phyloP scores from a whole-genome alignment of 352 stramenopile species.

The Peronospora tabacina region DNA sequence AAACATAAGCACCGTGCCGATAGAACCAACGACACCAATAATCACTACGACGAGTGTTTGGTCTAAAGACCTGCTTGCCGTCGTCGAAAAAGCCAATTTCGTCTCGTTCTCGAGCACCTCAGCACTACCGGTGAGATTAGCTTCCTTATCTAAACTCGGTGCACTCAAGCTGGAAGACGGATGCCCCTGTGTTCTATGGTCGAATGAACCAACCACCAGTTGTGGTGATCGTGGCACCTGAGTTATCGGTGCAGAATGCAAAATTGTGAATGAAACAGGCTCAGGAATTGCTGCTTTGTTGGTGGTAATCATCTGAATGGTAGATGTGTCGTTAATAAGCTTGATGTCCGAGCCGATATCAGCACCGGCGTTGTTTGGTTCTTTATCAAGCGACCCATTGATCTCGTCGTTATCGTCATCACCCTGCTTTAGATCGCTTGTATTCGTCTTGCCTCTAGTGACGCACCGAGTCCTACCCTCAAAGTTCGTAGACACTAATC shows the following conservation, averaged over 20 bases:
- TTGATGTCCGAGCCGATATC: conserved; percentile 12
- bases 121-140: conserved; percentile 8
- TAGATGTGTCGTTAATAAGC: conserved; percentile 5
- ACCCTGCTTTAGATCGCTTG: conserved; percentile 4
- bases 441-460: background rate
- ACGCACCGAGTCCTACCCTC: background rate
- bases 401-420: conserved; percentile 1
- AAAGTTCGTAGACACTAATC: background rate
- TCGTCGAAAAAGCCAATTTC: conserved; percentile 8
- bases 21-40: conserved; percentile 44
- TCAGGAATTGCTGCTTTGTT: conserved; percentile 1
- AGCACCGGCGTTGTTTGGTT: conserved; percentile 1
- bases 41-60: conserved; percentile 52
- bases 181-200: background rate
- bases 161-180: conserved; percentile 5
- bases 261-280: background rate
- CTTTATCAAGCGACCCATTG: conserved; percentile 6
- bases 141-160: conserved; percentile 8
- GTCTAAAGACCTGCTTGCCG: conserved; percentile 28
- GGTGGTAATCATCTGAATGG: conserved; percentile 1
- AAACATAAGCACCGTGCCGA: conserved; percentile 42
- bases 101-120: conserved; percentile 19
- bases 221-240: conserved; percentile 6
- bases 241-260: background rate
- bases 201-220: conserved; percentile 5